These are phyloP conservation scores for Claviceps purpurea DNA, from an alignment of 2,329 filamentous ascomycete genomes.

Conservation along the genomic window DNA sequence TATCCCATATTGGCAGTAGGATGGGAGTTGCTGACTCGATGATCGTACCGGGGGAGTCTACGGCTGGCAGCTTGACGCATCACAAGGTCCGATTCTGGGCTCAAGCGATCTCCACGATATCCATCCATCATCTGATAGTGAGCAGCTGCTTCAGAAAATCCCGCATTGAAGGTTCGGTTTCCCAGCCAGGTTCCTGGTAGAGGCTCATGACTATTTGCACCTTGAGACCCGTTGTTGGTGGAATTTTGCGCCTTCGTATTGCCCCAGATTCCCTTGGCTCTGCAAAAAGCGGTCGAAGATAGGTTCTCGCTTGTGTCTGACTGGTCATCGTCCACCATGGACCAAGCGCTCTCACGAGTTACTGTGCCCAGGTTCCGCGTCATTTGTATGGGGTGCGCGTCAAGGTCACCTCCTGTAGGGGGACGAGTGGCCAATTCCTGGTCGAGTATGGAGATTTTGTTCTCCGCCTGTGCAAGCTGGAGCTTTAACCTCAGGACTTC, in stretches of 20 bases:
- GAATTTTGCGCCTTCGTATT: slow-evolving; percentile 29
- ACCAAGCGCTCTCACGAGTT: slow-evolving; percentile 36
- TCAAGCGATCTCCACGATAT: slow-evolving; percentile 32
- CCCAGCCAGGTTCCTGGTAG: slow-evolving; percentile 30
- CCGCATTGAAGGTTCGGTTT: slow-evolving; percentile 24
- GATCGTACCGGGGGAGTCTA: slow-evolving; percentile 34
- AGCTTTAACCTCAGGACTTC: slow-evolving; percentile 57
- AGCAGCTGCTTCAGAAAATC: slow-evolving; percentile 26
- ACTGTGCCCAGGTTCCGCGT: slow-evolving; percentile 10
- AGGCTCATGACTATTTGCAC: slow-evolving; percentile 22
- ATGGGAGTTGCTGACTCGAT: slow-evolving; percentile 24
- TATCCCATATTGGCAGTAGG: slow-evolving; percentile 20
- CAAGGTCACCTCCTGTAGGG: slow-evolving; percentile 36
- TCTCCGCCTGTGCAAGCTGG: slow-evolving; percentile 58
- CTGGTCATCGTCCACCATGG: slow-evolving; percentile 37
- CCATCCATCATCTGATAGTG: slow-evolving; percentile 24
- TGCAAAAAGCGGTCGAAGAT: slow-evolving; percentile 37
- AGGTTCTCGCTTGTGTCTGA: slow-evolving; percentile 44
- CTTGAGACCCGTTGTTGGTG: slow-evolving; percentile 19
- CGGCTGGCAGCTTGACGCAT: slow-evolving; percentile 29
- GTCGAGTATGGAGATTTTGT: slow-evolving; percentile 56
- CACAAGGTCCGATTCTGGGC: slow-evolving; percentile 34
- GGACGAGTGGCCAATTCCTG: slow-evolving; percentile 54
- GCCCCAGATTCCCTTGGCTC: slow-evolving; percentile 43
- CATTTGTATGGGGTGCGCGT: slow-evolving; percentile 11